Evolutionary conservation across 441 rosid genomes (phyloP).

Genomic region (Populus hybrid): DNA sequence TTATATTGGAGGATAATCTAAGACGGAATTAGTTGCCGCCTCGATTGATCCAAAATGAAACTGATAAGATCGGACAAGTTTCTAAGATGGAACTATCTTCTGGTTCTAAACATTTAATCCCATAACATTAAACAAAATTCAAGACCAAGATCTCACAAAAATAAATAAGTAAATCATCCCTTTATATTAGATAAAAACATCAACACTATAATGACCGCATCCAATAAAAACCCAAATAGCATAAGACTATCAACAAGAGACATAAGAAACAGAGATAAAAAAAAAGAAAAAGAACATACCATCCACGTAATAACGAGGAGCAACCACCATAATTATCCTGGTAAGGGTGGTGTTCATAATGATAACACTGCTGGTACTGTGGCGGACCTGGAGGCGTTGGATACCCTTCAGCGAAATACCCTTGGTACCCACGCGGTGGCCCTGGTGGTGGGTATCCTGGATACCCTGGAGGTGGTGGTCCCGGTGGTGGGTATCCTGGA

Average conservation of each 20-base stretch:
- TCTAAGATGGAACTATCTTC: not conserved
- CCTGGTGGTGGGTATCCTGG: slow-evolving; percentile 50
- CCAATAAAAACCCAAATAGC: not conserved
- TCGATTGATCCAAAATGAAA: not conserved
- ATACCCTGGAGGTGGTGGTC: too few relatives aligned
- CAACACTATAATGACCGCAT: not conserved
- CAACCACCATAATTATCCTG: slow-evolving; percentile 45
- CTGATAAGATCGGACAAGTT: not conserved
- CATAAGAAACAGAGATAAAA: not conserved
- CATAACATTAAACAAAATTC: not conserved
- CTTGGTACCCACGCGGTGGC: slow-evolving; percentile 76
- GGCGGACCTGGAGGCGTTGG: slow-evolving; percentile 44
- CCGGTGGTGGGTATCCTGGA: slow-evolving; percentile 12
- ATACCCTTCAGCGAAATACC: slow-evolving; percentile 64
- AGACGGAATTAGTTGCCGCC: not conserved
- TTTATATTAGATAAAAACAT: not conserved
- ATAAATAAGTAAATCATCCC: not conserved
- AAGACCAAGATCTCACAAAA: not conserved
- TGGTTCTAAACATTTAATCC: not conserved
- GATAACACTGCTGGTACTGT: slow-evolving; percentile 40
- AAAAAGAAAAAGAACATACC: slow-evolving; percentile 31
- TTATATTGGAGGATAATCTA: not conserved
- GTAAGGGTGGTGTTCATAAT: slow-evolving; percentile 52
- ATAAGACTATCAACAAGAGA: not conserved
- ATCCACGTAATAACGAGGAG: slow-evolving; percentile 60